Conservation (phyloP, 2,329 filamentous ascomycete genomes). For the Exophiala dermatitidis region DNA sequence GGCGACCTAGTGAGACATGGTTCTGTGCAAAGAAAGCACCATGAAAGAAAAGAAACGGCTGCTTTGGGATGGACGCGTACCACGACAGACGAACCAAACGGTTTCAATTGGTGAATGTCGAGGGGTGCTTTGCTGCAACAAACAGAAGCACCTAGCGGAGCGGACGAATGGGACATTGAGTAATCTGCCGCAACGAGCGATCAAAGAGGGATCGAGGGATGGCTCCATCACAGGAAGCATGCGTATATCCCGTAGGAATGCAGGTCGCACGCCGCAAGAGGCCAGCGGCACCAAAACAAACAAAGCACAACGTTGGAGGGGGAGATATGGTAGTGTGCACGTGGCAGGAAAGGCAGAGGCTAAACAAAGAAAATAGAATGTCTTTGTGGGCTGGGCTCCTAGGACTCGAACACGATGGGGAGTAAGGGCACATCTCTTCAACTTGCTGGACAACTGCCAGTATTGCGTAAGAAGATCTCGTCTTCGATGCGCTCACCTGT, state of each 20-base stretch:
- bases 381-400: not conserved
- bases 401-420: no score
- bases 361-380: conserved; percentile 1
- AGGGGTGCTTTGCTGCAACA: not conserved
- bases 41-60: conserved; percentile 12
- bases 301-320: not conserved
- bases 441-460: no score
- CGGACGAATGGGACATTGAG: not conserved
- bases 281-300: not conserved
- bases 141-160: not conserved
- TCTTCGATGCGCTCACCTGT: no score
- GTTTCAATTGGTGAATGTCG: not conserved
- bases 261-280: not conserved
- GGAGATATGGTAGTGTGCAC: conserved; percentile 3
- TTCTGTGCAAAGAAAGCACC: conserved; percentile 7
- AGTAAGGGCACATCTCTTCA: no score
- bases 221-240: not conserved
- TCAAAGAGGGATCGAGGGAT: not conserved
- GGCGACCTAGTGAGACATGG: conserved; percentile 1
- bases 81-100: not conserved
- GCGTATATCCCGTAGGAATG: not conserved
- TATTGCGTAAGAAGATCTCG: no score
- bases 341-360: conserved; percentile 5
- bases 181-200: not conserved
- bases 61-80: conserved; percentile 7